Base-by-base conservation (phyloP, 768 basidiomycete genomes). In the Leccinum disarticulatum region DNA sequence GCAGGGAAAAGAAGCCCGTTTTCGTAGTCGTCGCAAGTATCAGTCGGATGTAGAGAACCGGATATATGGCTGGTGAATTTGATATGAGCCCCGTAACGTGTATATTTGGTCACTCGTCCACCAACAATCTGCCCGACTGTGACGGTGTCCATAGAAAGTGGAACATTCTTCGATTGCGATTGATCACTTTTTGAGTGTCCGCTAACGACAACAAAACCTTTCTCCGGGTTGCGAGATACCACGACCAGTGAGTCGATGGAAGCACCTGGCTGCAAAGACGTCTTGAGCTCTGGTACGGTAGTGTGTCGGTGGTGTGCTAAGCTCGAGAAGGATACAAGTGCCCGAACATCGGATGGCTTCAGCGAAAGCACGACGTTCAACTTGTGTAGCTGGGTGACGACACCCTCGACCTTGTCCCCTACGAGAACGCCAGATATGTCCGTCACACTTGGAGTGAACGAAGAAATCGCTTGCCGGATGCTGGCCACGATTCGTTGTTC, bases 201-300 rank as follows among this genome's bases (percentile, higher is more conserved):
- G 53, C 88, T 88, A 35, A 95, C 91, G 61, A 97, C 87, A 61
- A 97, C 89, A 62, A 98, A 81, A 9, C 87, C 85, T 66, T 91
- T 93, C 66, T 91, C 93, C 8, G 85, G 80, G 69, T 92, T 94
- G 63, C 91, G 90, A 9, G 91, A 89, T 25, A 95, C 90, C n/a
- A 98, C 91, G 7, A 91, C 85, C 19, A 99, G 79, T 52, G 91
- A 88, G 11, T 86, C 79, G 30, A 98, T 72, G 50, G 77, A 79
- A 50, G 91, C 89, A 11, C 91, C 92, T 8, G 78, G 76, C 64
- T 87, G 85, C 52, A 98, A 75, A 8, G 76, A 72, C 3, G 76
- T 74, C 27, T 84, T 84, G 25, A 95, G 77, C 66, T 91, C 88
- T 27, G 87, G 77, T 17, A 88, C 75, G 2, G 87, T 79, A n/a